Evolutionary conservation across 306 rosid genomes (phyloP), one percentile per base, ranked within the genome.

Genomic region (Casuarina equisetifolia): DNA sequence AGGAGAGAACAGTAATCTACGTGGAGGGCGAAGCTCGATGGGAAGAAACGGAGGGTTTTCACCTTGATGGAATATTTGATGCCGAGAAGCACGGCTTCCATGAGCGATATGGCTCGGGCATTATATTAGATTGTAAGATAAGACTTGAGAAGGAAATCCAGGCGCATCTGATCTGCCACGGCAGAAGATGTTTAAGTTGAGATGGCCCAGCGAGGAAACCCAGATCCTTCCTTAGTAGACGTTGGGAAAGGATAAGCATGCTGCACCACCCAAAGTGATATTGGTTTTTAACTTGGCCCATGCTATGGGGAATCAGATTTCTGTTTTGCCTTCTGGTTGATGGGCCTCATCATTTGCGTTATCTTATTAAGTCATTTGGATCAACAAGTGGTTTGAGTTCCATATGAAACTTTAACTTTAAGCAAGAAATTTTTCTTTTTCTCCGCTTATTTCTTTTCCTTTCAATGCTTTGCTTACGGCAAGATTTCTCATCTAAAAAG

Each of bases 11-110:
- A 73, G 84, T 84, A 50, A 86, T 86, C 77, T 82, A 86, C 67
- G 63, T 70, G 3, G 87, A 84, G 76, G 78, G 67, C 40, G 79
- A 73, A 81, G 76, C 69, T 79, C 84, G 85, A 73, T 86, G 87
- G 87, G 90, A 86, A 76, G 90, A 86, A 86, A 84, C 84, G 73
- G 86, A 76, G 74, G 87, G 84, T 52, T 40, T 78, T 3, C 59
- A 72, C 51, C 64, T 84, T 50, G 81, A 86, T 69, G 86, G 86
- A 64, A 81, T 81, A 32, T 84, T 81, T 74, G 86, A 81, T 79
- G 55, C 88, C 32, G 39, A 73, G 79, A 43, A 36, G 10, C 80
- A 85, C 13, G 59, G 84, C 88, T 49, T 51, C 84, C 13, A 86
- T 74, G 77, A 62, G 76, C 49, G 76, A 73, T 5, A 52, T 74